Base-by-base conservation (phyloP, 257 asterid genomes). In the Solanum medicagineum region DNA sequence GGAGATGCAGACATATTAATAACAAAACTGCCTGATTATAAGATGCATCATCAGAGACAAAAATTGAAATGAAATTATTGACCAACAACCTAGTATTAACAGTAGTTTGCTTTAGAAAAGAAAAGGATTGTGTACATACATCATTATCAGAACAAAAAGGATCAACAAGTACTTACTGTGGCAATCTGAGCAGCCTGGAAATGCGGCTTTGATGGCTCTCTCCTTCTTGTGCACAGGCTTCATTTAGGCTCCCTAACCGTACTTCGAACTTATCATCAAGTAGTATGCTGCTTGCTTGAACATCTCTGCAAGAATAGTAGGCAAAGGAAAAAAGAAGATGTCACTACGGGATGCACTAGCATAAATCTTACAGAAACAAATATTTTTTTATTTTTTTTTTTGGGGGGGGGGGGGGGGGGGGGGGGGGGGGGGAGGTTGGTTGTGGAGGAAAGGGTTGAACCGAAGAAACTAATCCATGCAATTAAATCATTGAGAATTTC, bases 211-310 rank as follows among this genome's bases (percentile, higher is more conserved):
- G 98, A 87, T 92, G 93, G 75, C 75, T 81, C 82, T 94, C 97
- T 32, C 95, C 96, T 91, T 96, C 98, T 91, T 96, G 98, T 87
- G 92, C 92, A 88, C 97, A 95, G 75, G 91, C 95, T 85, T 93
- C 93, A 69, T 95, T 93, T 89, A 97, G 90, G 88, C 99, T 97
- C 87, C 98, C 99, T 55, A 97, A 87, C 85, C 99, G 91, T 83
- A 97, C 98, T 92, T 97, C 99, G 69, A 88, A 97, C 90, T 94
- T 97, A 85, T 96, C 98, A 62, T 96, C 99, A 81, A 96, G 99
- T 86, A 96, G 98, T 90, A 96, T 92, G 88, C 99, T 95, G 88
- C 98, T 94, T 57, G 98, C 97, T 93, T 94, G 99, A 84, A 97
- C 88, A 91, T 97, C 98, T 93, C 99, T 97, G 90, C 74, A 90